Evolutionary conservation across 208 protist genomes (phyloP), one percentile per base, ranked within the genome.

Genomic region (Crithidia mellificae): DNA sequence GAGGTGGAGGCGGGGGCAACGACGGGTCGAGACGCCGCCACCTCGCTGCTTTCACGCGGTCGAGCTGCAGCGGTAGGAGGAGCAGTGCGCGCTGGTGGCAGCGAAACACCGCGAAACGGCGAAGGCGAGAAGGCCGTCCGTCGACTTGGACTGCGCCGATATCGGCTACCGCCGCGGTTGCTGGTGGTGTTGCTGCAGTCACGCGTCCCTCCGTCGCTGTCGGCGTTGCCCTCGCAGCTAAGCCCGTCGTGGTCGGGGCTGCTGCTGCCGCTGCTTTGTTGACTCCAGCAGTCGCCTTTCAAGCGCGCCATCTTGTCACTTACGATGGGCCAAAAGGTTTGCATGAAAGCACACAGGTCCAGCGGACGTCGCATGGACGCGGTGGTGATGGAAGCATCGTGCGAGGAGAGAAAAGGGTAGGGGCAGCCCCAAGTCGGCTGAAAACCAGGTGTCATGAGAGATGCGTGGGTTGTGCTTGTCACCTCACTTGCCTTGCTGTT

Each of bases 251-350:
- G 44, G n/a, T 52, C 46, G 46, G n/a, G n/a, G n/a, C n/a, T n/a
- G n/a, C n/a, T n/a, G n/a, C 41, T 34, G 43, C 43, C 54, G 54
- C 47, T 62, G 62, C 70, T 68, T 47, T 68, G 53, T 47, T 53
- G 47, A 36, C 62, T 69, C 70, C 70, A 54, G 15, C 44, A 46
- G 52, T 69, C 56, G 41, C 46, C 55, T 3, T 69, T 44, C 17
- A 68, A 20, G 19, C 44, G 53, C 2, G 70, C 70, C 70, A 75
- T 59, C 39, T 52, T 55, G n/a, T 75, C 70, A 22, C 62, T 75
- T 38, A 69, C 70, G 7, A 62, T 24, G 20, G 70, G 70, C 70
- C 70, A 75, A 61, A 59, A 75, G 1, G 62, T 59, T 62, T 75
- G 61, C 70, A 75, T 75, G 22, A 69, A 69, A 14, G n/a, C 38